Conservation (phyloP, 768 basidiomycete species). For the Leccinum imitatum region DNA sequence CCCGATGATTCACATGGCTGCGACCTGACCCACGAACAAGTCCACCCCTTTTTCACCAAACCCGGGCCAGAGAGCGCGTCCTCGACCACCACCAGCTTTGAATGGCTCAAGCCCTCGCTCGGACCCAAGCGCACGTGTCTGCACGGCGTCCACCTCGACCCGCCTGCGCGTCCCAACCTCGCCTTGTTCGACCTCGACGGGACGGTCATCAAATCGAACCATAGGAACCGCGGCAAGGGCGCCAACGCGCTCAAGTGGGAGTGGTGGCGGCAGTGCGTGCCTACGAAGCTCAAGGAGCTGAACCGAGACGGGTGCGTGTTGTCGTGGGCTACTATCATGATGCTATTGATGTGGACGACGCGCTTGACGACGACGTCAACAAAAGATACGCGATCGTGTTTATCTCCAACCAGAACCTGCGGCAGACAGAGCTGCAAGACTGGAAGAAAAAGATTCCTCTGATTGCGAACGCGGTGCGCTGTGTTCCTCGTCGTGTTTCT, state of each 20-base stretch:
- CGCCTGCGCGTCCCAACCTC: constrained; percentile 49
- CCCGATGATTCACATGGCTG: no score
- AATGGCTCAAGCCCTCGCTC: constrained; percentile 36
- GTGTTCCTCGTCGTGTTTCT: background rate
- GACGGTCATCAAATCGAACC: constrained; percentile 64
- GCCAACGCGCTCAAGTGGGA: constrained; percentile 39
- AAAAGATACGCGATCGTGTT: constrained; percentile 69
- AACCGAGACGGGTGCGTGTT: constrained; percentile 57
- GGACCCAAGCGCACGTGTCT: constrained; percentile 38
- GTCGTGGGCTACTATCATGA: background rate
- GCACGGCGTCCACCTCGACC: constrained; percentile 33
- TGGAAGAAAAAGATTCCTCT: constrained; percentile 79
- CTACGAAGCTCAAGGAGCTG: constrained; percentile 58
- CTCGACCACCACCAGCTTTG: constrained; percentile 15
- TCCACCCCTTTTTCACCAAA: constrained; percentile 44
- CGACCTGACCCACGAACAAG: constrained; percentile 25
- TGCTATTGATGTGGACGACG: background rate
- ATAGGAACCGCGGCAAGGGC: constrained; percentile 35
- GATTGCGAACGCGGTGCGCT: constrained; percentile 61
- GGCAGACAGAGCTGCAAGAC: constrained; percentile 43
- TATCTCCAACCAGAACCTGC: constrained; percentile 77
- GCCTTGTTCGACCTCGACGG: constrained; percentile 88
- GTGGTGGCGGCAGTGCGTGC: constrained; percentile 73
- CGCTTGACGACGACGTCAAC: background rate
- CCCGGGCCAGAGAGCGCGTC: constrained; percentile 8